Percentiles rank a stretch among this genome's conserved stretches.
Conservation (phyloP, 1,284 basidiomycete species). For the Ustilago hordei region DNA sequence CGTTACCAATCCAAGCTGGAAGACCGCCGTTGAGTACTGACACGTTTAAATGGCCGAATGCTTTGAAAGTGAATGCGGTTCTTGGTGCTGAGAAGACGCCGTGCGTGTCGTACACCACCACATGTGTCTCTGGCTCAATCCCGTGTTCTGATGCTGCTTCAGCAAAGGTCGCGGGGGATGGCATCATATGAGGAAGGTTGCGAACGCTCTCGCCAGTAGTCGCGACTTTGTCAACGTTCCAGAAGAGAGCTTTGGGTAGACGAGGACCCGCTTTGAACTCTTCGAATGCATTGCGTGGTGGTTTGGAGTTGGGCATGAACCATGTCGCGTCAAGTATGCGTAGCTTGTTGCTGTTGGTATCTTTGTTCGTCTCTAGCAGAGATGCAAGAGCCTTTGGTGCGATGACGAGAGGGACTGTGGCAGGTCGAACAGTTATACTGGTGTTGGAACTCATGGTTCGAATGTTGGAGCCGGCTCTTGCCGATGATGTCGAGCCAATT, state of each 20-base stretch:
- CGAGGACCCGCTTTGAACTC: slow-evolving; percentile 77
- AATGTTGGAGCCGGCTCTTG: slow-evolving; percentile 8
- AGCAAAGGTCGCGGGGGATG: slow-evolving; percentile 79
- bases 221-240: slow-evolving; percentile 81
- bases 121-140: slow-evolving; percentile 80
- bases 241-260: slow-evolving; percentile 80
- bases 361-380: slow-evolving; percentile 25
- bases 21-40: slow-evolving; percentile 67
- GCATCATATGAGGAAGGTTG: slow-evolving; percentile 91
- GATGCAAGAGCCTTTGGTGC: slow-evolving; percentile 45
- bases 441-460: slow-evolving; percentile 40
- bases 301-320: slow-evolving; percentile 86
- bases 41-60: slow-evolving; percentile 61
- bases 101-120: slow-evolving; percentile 81
- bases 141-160: slow-evolving; percentile 82
- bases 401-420: slow-evolving; percentile 47
- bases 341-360: slow-evolving; percentile 19
- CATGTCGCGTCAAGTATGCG: slow-evolving; percentile 78
- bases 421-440: slow-evolving; percentile 33
- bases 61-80: slow-evolving; percentile 63
- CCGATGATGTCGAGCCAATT: background rate
- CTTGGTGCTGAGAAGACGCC: slow-evolving; percentile 56
- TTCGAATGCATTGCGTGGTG: slow-evolving; percentile 73
- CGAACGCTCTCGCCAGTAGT: slow-evolving; percentile 55
- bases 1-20: slow-evolving; percentile 60